Evolutionary conservation across 108 stramenopile species (phyloP).

Genomic region (Pseudonitzschia multiseries): DNA sequence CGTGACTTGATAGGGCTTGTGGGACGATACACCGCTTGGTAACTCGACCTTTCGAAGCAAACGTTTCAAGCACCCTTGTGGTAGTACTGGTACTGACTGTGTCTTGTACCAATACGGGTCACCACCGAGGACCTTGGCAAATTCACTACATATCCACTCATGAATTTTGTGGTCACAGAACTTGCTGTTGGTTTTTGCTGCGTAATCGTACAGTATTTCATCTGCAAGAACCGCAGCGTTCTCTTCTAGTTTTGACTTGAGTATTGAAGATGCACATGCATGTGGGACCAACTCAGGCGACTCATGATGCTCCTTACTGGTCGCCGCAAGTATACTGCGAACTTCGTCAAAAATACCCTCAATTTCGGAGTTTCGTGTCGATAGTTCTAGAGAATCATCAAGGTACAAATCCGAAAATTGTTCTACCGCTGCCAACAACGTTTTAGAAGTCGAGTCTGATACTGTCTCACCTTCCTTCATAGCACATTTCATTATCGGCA

Average conservation of each 20-base stretch:
- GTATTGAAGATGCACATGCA: slow-evolving; percentile 24
- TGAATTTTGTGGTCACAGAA: slow-evolving; percentile 78
- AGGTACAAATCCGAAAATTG: slow-evolving; percentile 71
- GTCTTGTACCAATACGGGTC: slow-evolving; percentile 30
- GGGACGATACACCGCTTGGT: slow-evolving; percentile 72
- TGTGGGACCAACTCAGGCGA: slow-evolving; percentile 11
- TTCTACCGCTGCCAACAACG: slow-evolving; percentile 44
- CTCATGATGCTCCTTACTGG: slow-evolving; percentile 11
- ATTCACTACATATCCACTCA: slow-evolving; percentile 75
- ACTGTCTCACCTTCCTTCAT: slow-evolving; percentile 12
- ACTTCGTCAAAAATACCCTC: slow-evolving; percentile 21
- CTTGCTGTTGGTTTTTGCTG: slow-evolving; percentile 50
- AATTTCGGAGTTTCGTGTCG: slow-evolving; percentile 26
- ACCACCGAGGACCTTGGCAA: slow-evolving; percentile 24
- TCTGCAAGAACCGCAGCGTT: slow-evolving; percentile 40
- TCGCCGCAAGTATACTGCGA: neutral
- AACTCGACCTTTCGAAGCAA: slow-evolving; percentile 64
- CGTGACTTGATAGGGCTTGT: slow-evolving; percentile 48
- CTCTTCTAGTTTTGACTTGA: slow-evolving; percentile 32
- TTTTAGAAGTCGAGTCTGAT: slow-evolving; percentile 8
- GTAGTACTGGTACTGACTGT: slow-evolving; percentile 36
- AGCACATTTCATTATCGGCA: slow-evolving; percentile 32
- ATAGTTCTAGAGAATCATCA: slow-evolving; percentile 31
- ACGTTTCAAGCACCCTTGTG: slow-evolving; percentile 60
- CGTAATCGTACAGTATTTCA: slow-evolving; percentile 69